These are phyloP conservation scores for Megacollybia platyphylla DNA, from an alignment of 1,284 basidiomycete genomes.

Conservation along the genomic window DNA sequence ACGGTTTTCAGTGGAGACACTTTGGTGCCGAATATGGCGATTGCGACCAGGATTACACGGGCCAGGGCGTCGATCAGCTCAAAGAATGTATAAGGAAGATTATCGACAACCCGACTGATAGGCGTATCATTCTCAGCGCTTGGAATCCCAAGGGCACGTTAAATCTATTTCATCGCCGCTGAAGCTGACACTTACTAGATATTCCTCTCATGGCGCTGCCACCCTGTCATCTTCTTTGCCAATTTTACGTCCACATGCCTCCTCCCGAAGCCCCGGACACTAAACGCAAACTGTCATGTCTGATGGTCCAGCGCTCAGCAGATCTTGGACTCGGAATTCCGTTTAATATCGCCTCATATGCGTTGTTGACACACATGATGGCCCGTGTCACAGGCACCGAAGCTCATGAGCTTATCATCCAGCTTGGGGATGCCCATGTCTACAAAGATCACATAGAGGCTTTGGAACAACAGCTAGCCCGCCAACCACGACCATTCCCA, in stretches of 20 bases:
- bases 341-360: conserved; percentile 98
- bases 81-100: conserved; percentile 85
- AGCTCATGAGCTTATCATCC: conserved; percentile 81
- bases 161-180: background rate
- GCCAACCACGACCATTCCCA: conserved; percentile 78
- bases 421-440: conserved; percentile 95
- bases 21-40: conserved; percentile 87
- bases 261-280: conserved; percentile 25
- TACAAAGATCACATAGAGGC: conserved; percentile 90
- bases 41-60: conserved; percentile 74
- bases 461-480: conserved; percentile 68
- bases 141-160: conserved; percentile 91
- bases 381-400: conserved; percentile 83
- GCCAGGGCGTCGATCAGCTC: conserved; percentile 91
- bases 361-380: conserved; percentile 93
- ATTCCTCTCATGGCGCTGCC: conserved; percentile 92
- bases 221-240: conserved; percentile 97
- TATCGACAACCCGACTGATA: conserved; percentile 86
- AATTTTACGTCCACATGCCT: conserved; percentile 93
- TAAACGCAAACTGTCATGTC: conserved; percentile 76
- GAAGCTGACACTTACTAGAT: conserved; percentile 33
- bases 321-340: conserved; percentile 95
- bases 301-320: conserved; percentile 98
- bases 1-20: conserved; percentile 98
- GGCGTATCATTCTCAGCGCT: conserved; percentile 91